Percentiles rank a stretch among this genome's conserved stretches.
Conservation (phyloP, 2,329 filamentous ascomycete genomes). For the Pseudogymnoascus pannorum region DNA sequence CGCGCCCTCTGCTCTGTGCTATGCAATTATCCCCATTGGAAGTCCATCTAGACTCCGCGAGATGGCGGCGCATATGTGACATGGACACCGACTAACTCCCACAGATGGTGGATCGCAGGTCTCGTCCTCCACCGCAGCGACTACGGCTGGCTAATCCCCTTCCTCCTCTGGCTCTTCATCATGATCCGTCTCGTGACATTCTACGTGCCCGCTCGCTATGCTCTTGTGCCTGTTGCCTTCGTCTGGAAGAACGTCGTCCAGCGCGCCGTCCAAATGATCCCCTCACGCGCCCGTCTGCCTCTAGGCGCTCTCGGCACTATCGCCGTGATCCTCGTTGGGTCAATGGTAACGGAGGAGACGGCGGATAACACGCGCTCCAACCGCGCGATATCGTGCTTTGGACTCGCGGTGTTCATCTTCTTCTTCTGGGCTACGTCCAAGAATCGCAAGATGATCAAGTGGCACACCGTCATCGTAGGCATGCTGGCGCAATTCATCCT, state of each 20-base stretch:
- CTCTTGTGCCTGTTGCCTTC: conserved; percentile 59
- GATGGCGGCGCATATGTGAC: background rate
- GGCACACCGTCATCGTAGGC: conserved; percentile 79
- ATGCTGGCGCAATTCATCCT: conserved; percentile 86
- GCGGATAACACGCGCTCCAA: conserved; percentile 72
- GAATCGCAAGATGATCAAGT: conserved; percentile 56
- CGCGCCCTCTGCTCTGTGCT: background rate
- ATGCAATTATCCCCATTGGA: background rate
- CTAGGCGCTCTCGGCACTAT: conserved; percentile 58
- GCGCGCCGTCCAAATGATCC: conserved; percentile 53
- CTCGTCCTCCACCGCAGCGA: conserved; percentile 65
- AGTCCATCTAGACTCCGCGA: background rate
- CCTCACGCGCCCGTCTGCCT: conserved; percentile 56
- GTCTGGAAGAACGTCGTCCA: conserved; percentile 61
- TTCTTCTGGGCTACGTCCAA: conserved; percentile 64
- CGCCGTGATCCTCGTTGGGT: conserved; percentile 66
- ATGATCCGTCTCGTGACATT: conserved; percentile 67
- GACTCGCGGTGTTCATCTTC: conserved; percentile 63
- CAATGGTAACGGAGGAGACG: conserved; percentile 65
- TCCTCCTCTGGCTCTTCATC: conserved; percentile 71
- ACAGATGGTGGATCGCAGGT: conserved; percentile 68
- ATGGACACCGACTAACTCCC: conserved; percentile 16
- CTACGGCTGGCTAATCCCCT: conserved; percentile 75
- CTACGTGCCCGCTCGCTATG: conserved; percentile 59
- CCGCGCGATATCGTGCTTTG: conserved; percentile 74